These are phyloP conservation scores for Fusarium fujikuroi DNA, from an alignment of 2,329 filamentous ascomycete genomes.

Conservation along the genomic window DNA sequence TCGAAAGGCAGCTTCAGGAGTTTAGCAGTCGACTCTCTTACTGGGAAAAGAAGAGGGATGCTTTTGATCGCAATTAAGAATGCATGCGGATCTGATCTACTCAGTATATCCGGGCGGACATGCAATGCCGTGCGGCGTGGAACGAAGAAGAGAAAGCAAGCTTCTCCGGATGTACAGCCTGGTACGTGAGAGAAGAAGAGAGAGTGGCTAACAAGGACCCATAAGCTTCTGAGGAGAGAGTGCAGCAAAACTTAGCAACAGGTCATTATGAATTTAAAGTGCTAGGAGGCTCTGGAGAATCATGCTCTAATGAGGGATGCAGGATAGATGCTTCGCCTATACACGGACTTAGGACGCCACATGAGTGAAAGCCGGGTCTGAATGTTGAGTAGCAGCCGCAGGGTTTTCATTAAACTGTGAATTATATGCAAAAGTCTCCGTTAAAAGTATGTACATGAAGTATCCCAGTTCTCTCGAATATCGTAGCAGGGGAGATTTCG, in stretches of 20 bases:
- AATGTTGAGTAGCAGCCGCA: rapidly evolving
- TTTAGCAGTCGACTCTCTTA: background rate
- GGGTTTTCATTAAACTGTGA: too few relatives aligned
- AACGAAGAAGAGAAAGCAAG: too few relatives aligned
- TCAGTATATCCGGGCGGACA: rapidly evolving
- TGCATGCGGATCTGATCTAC: too few relatives aligned
- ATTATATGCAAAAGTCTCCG: background rate
- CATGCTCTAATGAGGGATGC: background rate
- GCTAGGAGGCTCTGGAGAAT: too few relatives aligned
- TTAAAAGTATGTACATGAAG: background rate
- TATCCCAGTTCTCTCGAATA: too few relatives aligned
- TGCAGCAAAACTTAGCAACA: too few relatives aligned
- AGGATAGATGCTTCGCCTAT: background rate
- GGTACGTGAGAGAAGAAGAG: rapidly evolving
- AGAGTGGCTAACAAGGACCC: background rate
- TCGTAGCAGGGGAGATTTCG: too few relatives aligned
- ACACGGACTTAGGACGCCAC: background rate
- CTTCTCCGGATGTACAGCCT: too few relatives aligned
- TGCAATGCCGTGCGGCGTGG: background rate
- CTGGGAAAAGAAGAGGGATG: background rate
- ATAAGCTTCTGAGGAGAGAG: background rate
- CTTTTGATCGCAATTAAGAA: too few relatives aligned
- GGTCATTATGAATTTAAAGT: background rate
- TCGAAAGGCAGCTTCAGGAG: background rate
- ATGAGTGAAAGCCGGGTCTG: rapidly evolving